These are phyloP conservation scores for Aurinia saxatilis DNA, from an alignment of 345 rosid genomes.

Conservation along the genomic window DNA sequence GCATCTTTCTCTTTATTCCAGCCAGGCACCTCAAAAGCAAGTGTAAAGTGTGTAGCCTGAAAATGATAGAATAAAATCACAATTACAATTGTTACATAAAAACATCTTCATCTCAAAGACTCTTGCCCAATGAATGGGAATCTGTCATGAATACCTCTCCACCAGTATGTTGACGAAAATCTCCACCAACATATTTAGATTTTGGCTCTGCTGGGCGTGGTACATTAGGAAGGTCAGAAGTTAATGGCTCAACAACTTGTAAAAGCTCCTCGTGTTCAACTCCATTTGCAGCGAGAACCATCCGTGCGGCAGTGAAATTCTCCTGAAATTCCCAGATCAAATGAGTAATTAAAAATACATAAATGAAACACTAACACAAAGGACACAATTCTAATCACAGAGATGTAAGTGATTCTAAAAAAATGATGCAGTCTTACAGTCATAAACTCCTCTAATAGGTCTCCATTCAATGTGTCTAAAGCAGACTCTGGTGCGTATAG, in stretches of 20 bases:
- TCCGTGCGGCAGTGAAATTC: conserved; percentile 57
- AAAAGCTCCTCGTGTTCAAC: conserved; percentile 62
- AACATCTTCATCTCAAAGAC: neutral
- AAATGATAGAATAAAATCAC: neutral
- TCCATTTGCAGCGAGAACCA: conserved; percentile 70
- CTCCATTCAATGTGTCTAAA: conserved; percentile 38
- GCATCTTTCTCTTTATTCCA: conserved; percentile 70
- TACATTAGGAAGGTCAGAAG: conserved; percentile 53
- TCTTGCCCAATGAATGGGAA: conserved; percentile 10
- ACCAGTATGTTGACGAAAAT: conserved; percentile 60
- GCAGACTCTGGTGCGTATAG: conserved; percentile 56
- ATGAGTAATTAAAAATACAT: neutral
- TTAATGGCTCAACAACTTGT: conserved; percentile 56
- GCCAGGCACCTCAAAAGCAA: conserved; percentile 74
- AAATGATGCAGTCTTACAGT: conserved; percentile 36
- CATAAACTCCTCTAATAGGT: conserved; percentile 54
- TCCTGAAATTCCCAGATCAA: conserved; percentile 38
- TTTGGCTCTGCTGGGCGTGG: conserved; percentile 33
- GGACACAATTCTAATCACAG: neutral
- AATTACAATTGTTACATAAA: neutral
- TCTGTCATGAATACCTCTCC: conserved; percentile 33
- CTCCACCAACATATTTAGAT: conserved; percentile 67
- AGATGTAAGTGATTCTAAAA: neutral
- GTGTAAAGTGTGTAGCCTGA: conserved; percentile 60
- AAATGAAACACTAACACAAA: neutral